Conservation (phyloP, 805 yeast species). For the Wickerhamiella parazyma region DNA sequence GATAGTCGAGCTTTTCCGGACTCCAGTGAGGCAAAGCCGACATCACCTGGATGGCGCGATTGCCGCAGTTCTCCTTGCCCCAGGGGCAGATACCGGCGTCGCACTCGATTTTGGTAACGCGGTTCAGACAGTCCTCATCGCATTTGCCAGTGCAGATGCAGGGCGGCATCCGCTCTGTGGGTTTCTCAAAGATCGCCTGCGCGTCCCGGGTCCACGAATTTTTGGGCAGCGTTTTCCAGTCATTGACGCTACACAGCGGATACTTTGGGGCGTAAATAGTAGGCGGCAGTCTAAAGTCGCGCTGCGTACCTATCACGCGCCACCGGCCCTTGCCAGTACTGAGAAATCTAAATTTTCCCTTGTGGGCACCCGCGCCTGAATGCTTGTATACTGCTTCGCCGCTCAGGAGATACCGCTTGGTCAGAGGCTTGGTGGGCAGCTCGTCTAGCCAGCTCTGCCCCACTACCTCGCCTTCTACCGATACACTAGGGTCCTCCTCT, state of each 20-base stretch:
- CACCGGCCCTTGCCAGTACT: neutral
- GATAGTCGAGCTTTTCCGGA: neutral
- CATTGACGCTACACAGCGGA: slow-evolving; percentile 16
- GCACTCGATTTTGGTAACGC: slow-evolving; percentile 27
- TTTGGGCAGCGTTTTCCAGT: slow-evolving; percentile 23
- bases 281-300: slow-evolving; percentile 26
- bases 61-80: slow-evolving; percentile 27
- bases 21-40: slow-evolving; percentile 7
- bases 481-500: no score
- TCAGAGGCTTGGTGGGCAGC: neutral
- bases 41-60: slow-evolving; percentile 26
- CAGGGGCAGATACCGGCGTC: slow-evolving; percentile 24
- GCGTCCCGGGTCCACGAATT: slow-evolving; percentile 11
- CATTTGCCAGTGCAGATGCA: slow-evolving; percentile 23
- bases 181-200: neutral
- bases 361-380: neutral
- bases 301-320: neutral
- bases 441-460: neutral
- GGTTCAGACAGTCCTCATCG: slow-evolving; percentile 27
- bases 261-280: slow-evolving; percentile 26
- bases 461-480: neutral
- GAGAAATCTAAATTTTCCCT: neutral
- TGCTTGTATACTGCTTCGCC: neutral
- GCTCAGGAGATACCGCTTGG: neutral
- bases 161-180: neutral